Evolutionary conservation across 129 eudicot genomes (phyloP).

Genomic region (Calendula officinalis): DNA sequence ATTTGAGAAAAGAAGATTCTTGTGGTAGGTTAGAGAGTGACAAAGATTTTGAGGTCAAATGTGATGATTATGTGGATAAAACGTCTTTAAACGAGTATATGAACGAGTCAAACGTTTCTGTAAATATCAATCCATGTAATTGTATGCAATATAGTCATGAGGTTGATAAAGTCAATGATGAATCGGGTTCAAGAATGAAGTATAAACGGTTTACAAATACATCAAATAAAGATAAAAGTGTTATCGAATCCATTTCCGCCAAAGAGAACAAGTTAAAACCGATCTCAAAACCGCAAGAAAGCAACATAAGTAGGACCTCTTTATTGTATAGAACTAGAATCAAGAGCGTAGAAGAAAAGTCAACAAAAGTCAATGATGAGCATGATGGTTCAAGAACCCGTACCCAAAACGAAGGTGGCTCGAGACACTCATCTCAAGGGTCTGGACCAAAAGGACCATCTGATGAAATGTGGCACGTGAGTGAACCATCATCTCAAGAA

Average conservation of each 20-base stretch:
- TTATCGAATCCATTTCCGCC: conserved; percentile 26
- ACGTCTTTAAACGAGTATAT: conserved; percentile 25
- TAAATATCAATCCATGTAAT: conserved; percentile 30
- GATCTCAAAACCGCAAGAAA: conserved; percentile 29
- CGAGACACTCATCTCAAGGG: conserved; percentile 37
- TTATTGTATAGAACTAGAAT: conserved; percentile 38
- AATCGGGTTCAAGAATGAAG: conserved; percentile 40
- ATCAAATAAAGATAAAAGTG: conserved; percentile 21
- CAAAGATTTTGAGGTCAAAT: conserved; percentile 35
- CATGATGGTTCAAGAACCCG: conserved; percentile 20
- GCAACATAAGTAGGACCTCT: conserved; percentile 29
- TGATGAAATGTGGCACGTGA: conserved; percentile 77
- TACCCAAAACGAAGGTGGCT: conserved; percentile 31
- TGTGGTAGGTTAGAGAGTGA: conserved; percentile 34
- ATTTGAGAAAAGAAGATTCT: conserved; percentile 25
- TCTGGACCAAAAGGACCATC: conserved; percentile 64
- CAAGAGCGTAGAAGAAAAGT: conserved; percentile 38
- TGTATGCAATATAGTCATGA: conserved; percentile 25
- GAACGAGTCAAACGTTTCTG: conserved; percentile 25
- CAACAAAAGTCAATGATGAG: conserved; percentile 18
- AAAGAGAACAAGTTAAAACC: conserved; percentile 32
- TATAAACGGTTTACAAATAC: conserved; percentile 38
- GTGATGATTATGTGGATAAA: conserved; percentile 34
- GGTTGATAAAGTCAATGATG: conserved; percentile 23
- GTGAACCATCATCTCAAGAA: conserved; percentile 44